Conservation (phyloP, 2,329 filamentous ascomycete species). For the Arthrobotrys pseudoclavata region DNA sequence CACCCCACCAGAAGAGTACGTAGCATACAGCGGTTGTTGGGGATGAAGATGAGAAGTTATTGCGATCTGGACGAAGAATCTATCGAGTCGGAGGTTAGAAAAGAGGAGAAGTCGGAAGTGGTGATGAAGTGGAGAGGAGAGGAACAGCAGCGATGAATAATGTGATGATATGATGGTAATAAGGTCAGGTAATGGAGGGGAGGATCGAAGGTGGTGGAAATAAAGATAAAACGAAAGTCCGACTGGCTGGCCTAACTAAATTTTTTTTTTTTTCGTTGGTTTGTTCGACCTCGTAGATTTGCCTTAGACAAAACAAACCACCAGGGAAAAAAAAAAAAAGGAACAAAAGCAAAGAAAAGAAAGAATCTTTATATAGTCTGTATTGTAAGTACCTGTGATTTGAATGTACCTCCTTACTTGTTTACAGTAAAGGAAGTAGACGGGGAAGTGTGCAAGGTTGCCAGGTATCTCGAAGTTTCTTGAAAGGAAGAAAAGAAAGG, state of each 20-base stretch:
- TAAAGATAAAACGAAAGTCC: conserved; percentile 28
- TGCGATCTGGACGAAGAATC: neutral
- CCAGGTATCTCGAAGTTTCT: conserved; percentile 42
- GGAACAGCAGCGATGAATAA: conserved; percentile 22
- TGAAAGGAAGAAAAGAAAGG: neutral
- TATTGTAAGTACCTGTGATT: neutral
- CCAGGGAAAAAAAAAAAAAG: conserved; percentile 4
- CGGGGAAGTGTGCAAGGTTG: neutral
- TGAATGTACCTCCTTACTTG: neutral
- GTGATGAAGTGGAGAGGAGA: neutral
- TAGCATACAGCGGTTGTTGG: neutral
- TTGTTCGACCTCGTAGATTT: conserved; percentile 2
- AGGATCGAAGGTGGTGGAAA: conserved; percentile 57
- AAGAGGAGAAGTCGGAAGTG: conserved; percentile 3
- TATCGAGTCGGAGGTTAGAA: conserved; percentile 36
- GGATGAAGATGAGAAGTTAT: neutral
- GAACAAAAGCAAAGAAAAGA: neutral
- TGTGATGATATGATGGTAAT: neutral
- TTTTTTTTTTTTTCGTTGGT: conserved; percentile 11
- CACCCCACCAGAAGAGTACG: conserved; percentile 43
- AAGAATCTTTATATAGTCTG: neutral
- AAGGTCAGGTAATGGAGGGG: conserved; percentile 6
- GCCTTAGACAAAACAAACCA: conserved; percentile 36
- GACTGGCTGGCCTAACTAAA: conserved; percentile 1
- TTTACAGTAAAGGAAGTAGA: no score